Conservation (phyloP, 805 yeast species). For the Candida vaughaniae region DNA sequence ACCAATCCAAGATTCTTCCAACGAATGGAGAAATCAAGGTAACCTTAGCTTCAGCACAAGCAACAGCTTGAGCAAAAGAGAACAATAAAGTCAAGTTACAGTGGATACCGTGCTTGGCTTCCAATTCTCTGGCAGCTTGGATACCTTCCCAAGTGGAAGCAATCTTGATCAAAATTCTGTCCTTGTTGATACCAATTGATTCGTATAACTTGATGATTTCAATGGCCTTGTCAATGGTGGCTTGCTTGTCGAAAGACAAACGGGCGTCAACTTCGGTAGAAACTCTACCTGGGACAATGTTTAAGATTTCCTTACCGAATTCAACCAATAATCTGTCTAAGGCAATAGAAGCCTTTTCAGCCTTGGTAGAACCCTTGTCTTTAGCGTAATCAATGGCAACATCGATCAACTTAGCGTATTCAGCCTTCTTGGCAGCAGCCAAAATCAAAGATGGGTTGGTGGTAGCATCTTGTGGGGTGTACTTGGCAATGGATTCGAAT, state of each 20-base stretch:
- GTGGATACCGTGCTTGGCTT: constrained; percentile 87
- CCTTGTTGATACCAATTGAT: constrained; percentile 80
- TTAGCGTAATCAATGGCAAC: constrained; percentile 82
- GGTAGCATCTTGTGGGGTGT: constrained; percentile 98
- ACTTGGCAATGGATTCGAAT: constrained; percentile 95
- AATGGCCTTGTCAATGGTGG: constrained; percentile 89
- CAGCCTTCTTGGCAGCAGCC: constrained; percentile 90
- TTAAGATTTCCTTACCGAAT: constrained; percentile 90
- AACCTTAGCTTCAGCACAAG: constrained; percentile 96
- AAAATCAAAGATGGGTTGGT: constrained; percentile 97
- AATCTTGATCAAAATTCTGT: constrained; percentile 89
- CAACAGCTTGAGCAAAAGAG: constrained; percentile 97
- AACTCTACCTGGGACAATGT: constrained; percentile 97
- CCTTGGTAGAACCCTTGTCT: constrained; percentile 52
- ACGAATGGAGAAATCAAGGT: constrained; percentile 98
- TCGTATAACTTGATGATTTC: constrained; percentile 86
- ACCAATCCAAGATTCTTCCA: constrained; percentile 98
- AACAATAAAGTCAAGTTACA: constrained; percentile 92
- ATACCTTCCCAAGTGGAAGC: constrained; percentile 99
- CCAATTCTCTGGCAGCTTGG: constrained; percentile 96
- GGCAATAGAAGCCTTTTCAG: constrained; percentile 76
- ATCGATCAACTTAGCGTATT: constrained; percentile 87
- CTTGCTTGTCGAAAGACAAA: constrained; percentile 92
- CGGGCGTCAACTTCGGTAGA: constrained; percentile 99
- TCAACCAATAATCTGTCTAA: constrained; percentile 92